These are phyloP conservation scores for Cordyceps javanica DNA, from an alignment of 2,329 filamentous ascomycete genomes.

Conservation along the genomic window DNA sequence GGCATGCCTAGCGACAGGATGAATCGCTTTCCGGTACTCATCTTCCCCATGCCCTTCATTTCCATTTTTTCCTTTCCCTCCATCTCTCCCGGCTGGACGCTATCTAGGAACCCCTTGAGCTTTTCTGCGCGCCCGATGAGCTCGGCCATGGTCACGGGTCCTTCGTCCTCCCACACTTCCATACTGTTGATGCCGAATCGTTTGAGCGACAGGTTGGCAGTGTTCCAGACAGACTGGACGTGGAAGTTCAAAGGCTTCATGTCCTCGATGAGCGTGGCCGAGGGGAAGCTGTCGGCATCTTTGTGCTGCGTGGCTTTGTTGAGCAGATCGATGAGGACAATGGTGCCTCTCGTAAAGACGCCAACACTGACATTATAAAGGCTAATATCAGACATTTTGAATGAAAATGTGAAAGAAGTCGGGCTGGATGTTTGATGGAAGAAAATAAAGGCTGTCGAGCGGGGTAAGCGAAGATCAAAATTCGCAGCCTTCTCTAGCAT, in stretches of 20 bases:
- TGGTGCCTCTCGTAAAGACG: conserved; percentile 21
- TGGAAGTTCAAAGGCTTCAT: conserved; percentile 32
- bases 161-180: conserved; percentile 23
- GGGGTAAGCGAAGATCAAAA: too few species aligned
- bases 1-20: conserved; percentile 41
- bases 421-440: too few species aligned
- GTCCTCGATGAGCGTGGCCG: conserved; percentile 24
- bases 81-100: conserved; percentile 21
- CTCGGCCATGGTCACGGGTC: conserved; percentile 23
- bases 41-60: conserved; percentile 22
- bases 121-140: conserved; percentile 22
- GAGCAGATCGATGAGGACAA: conserved; percentile 24
- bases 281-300: conserved; percentile 21
- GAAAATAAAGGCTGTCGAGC: too few species aligned
- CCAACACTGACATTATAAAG: conserved; percentile 25
- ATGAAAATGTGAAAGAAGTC: not conserved
- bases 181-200: not conserved
- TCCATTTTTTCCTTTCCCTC: conserved; percentile 20
- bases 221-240: conserved; percentile 25
- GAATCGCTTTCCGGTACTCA: conserved; percentile 29
- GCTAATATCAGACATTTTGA: conserved; percentile 22
- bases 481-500: too few species aligned
- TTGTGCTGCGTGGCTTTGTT: conserved; percentile 24
- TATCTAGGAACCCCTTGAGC: conserved; percentile 24
- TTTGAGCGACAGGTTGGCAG: conserved; percentile 20